These are phyloP conservation scores for Acanthamoeba healyi DNA, from an alignment of 208 protist species.

Conservation along the genomic window DNA sequence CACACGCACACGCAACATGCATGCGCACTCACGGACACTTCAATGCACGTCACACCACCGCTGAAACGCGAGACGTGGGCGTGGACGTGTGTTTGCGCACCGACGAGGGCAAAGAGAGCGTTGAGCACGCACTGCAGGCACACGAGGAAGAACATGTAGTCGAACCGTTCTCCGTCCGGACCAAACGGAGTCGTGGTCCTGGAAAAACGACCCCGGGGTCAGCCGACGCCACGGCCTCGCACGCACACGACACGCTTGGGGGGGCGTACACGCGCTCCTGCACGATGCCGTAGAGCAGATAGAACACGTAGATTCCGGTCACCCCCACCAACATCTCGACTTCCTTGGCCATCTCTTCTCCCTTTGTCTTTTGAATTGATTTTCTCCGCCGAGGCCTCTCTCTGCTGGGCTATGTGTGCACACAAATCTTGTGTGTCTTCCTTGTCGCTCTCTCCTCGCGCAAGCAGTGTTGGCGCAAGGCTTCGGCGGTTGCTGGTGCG, in stretches of 20 bases:
- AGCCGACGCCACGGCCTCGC: neutral
- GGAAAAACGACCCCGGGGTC: neutral
- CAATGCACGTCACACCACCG: too few species aligned
- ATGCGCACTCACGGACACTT: too few species aligned
- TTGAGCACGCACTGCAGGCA: slow-evolving; percentile 60
- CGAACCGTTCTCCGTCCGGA: neutral
- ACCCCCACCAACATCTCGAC: slow-evolving; percentile 20
- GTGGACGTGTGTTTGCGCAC: too few species aligned
- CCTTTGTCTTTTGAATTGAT: too few species aligned
- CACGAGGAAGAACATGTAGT: slow-evolving; percentile 48
- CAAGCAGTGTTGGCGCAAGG: too few species aligned
- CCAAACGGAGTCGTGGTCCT: slow-evolving; percentile 6
- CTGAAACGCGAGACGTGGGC: too few species aligned
- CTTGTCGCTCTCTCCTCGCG: too few species aligned
- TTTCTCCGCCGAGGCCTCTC: neutral
- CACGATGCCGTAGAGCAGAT: slow-evolving; percentile 65
- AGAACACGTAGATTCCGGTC: slow-evolving; percentile 55
- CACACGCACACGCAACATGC: too few species aligned
- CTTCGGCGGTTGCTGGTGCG: too few species aligned
- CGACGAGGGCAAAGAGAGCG: slow-evolving; percentile 22
- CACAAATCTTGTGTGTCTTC: neutral
- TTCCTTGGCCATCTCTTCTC: slow-evolving; percentile 8
- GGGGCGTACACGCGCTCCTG: slow-evolving; percentile 24
- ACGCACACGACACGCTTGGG: neutral
- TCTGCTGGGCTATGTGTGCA: too few species aligned